Percentiles rank a stretch among this genome's conserved stretches.
These are phyloP conservation scores for Lipomyces yamadae DNA, from an alignment of 805 yeast genomes.

Conservation along the genomic window DNA sequence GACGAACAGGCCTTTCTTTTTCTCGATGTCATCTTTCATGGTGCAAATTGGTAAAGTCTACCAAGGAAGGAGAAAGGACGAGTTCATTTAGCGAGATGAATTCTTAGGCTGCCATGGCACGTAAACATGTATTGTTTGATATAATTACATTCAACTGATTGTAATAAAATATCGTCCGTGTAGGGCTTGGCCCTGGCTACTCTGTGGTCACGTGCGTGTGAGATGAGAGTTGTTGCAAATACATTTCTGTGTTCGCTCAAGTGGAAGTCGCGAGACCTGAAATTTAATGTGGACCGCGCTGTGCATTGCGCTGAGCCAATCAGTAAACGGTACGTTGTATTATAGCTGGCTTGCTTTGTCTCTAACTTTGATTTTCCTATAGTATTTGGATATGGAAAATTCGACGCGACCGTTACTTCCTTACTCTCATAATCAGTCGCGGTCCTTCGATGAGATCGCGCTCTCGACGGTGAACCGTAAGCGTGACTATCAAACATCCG, in stretches of 20 bases:
- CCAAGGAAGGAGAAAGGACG: background rate
- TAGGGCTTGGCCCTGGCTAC: too few species aligned
- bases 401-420: conserved; percentile 30
- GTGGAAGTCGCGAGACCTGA: too few species aligned
- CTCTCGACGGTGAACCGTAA: conserved; percentile 23
- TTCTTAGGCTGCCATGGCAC: background rate
- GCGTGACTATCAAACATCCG: conserved; percentile 38
- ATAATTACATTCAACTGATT: too few species aligned
- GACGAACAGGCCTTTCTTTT: background rate
- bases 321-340: background rate
- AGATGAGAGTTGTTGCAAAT: too few species aligned
- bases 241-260: too few species aligned
- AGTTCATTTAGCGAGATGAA: background rate
- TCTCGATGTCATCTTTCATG: background rate
- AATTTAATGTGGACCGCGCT: background rate
- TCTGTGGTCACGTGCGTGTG: background rate
- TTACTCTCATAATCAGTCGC: conserved; percentile 32
- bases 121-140: too few species aligned
- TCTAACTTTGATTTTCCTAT: background rate
- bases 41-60: background rate
- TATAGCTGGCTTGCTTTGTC: background rate
- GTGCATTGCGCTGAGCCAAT: background rate
- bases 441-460: conserved; percentile 27
- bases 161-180: too few species aligned
- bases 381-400: conserved; percentile 10